Conservation (phyloP, 148 eudicot species). For the Suaeda aralocaspica region DNA sequence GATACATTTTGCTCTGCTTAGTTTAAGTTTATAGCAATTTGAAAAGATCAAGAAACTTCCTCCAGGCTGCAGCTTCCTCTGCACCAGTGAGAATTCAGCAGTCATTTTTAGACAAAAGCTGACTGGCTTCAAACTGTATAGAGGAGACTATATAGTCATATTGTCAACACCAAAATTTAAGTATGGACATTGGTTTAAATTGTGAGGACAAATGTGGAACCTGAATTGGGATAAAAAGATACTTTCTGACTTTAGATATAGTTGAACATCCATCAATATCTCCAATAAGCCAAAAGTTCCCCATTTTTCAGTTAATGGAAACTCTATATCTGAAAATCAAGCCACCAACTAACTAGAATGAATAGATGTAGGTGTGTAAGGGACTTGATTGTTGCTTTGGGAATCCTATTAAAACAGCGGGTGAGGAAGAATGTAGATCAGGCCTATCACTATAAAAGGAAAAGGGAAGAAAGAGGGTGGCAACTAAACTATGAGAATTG, state of each 20-base stretch:
- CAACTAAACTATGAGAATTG: neutral
- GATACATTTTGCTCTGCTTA: neutral
- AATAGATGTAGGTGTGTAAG: neutral
- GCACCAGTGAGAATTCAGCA: neutral
- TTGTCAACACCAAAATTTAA: neutral
- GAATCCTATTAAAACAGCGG: neutral
- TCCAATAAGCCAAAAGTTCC: neutral
- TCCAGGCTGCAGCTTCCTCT: neutral
- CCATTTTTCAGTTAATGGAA: neutral
- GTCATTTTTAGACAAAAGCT: neutral
- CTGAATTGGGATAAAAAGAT: neutral
- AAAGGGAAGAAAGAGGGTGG: neutral
- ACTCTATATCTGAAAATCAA: neutral
- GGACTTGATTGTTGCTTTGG: neutral
- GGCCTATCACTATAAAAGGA: neutral
- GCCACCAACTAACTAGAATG: neutral
- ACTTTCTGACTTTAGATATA: neutral
- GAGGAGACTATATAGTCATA: neutral
- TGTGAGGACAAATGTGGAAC: neutral
- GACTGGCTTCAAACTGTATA: neutral
- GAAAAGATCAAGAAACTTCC: neutral
- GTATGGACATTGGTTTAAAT: neutral
- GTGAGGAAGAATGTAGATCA: neutral
- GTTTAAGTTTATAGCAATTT: neutral
- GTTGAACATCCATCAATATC: neutral